These are phyloP conservation scores for Paramecium tetraurelia DNA, from an alignment of 73 alveolate genomes.

Conservation along the genomic window DNA sequence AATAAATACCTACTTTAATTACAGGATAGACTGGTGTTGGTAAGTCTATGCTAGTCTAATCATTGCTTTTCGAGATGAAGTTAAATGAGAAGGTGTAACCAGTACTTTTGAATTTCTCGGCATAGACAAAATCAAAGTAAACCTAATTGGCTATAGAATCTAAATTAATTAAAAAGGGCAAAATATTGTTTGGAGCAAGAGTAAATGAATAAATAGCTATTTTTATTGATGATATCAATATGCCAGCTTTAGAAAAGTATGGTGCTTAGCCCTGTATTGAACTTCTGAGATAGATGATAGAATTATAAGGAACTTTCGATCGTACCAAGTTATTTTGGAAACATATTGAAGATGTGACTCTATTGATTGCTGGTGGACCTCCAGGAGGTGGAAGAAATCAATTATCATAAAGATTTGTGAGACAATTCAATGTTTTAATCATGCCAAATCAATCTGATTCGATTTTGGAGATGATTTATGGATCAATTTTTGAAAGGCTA, in stretches of 20 bases:
- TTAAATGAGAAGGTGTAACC: constrained; percentile 73
- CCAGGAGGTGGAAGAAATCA: constrained; percentile 98
- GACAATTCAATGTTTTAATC: constrained; percentile 88
- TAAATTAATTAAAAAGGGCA: constrained; percentile 93
- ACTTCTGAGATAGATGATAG: constrained; percentile 93
- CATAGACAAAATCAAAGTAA: constrained; percentile 88
- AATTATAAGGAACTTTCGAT: constrained; percentile 89
- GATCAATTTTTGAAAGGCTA: constrained; percentile 76
- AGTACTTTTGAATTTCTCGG: constrained; percentile 84
- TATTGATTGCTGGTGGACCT: constrained; percentile 94
- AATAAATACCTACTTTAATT: constrained; percentile 81
- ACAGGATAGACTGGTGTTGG: constrained; percentile 97
- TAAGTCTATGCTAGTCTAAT: constrained; percentile 87
- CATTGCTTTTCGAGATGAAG: constrained; percentile 73
- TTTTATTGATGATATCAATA: constrained; percentile 93
- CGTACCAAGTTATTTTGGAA: constrained; percentile 89
- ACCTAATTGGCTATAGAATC: constrained; percentile 86
- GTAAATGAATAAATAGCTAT: constrained; percentile 87
- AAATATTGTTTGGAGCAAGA: constrained; percentile 89
- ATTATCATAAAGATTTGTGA: constrained; percentile 87
- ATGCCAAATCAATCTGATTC: constrained; percentile 78
- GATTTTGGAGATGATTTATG: constrained; percentile 73
- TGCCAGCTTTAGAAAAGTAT: constrained; percentile 93
- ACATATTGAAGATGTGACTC: constrained; percentile 86
- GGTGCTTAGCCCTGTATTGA: constrained; percentile 96